These are phyloP conservation scores for Cryomyces minteri DNA, from an alignment of 495 filamentous ascomycete species.

Conservation along the genomic window DNA sequence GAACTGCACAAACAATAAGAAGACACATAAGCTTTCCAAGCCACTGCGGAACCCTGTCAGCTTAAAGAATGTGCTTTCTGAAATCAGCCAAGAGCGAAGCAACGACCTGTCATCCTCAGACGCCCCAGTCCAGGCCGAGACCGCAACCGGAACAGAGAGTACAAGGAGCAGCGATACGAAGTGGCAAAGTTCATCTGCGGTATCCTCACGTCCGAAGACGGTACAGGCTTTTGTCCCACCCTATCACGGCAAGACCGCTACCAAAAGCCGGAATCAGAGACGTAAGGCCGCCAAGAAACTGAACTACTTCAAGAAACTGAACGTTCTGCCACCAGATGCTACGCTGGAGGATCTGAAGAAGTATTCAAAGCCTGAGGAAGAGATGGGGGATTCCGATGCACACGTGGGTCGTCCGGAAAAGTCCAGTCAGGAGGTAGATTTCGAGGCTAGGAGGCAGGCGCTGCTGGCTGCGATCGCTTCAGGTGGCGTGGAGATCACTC, in stretches of 20 bases:
- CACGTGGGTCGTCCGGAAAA: conserved; percentile 5
- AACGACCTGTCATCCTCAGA: too few species aligned
- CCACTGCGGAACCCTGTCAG: too few species aligned
- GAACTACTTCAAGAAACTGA: conserved; percentile 29
- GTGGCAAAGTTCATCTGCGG: too few species aligned
- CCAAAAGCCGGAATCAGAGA: conserved; percentile 35
- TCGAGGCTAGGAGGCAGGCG: conserved; percentile 31
- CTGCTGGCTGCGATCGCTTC: conserved; percentile 31
- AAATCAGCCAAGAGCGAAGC: too few species aligned
- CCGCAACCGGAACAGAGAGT: too few species aligned
- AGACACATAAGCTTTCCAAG: too few species aligned
- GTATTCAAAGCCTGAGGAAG: conserved; percentile 9
- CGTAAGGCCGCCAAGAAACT: conserved; percentile 29
- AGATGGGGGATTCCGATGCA: not conserved
- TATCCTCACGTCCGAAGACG: too few species aligned
- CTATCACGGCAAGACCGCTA: conserved; percentile 25
- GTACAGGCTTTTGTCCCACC: not conserved
- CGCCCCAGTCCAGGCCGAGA: too few species aligned
- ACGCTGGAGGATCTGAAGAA: conserved; percentile 27
- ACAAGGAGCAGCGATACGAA: not conserved
- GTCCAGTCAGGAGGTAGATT: conserved; percentile 17
- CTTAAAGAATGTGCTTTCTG: too few species aligned
- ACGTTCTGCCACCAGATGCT: conserved; percentile 27
- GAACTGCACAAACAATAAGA: too few species aligned
- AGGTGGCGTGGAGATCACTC: conserved; percentile 30